Conservation (phyloP, 2,329 filamentous ascomycete genomes). For the Curvularia verruculosa region DNA sequence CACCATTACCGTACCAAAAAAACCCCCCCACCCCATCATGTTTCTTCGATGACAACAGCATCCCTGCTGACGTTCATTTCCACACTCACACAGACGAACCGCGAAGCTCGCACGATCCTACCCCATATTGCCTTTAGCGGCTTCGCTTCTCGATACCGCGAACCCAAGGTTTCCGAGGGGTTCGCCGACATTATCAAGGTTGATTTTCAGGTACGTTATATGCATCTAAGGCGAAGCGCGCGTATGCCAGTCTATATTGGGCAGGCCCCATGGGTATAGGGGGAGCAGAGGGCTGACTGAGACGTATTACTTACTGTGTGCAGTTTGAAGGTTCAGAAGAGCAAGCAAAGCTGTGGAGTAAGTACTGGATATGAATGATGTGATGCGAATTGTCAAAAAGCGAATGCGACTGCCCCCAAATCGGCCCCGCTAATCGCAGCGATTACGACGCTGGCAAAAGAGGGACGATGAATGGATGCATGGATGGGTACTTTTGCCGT, state of each 20-base stretch:
- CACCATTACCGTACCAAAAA: background rate
- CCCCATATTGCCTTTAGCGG: constrained; percentile 81
- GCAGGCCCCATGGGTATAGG: background rate
- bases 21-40: background rate
- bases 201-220: constrained; percentile 67
- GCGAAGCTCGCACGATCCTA: constrained; percentile 75
- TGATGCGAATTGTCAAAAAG: constrained; percentile 1
- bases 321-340: constrained; percentile 71
- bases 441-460: constrained; percentile 22
- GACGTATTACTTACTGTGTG: background rate
- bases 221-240: constrained; percentile 6
- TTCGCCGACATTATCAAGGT: constrained; percentile 80
- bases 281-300: constrained; percentile 29
- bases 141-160: constrained; percentile 74
- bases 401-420: constrained; percentile 7
- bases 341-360: constrained; percentile 73
- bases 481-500: background rate
- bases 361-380: constrained; percentile 73
- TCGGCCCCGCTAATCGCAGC: constrained; percentile 5
- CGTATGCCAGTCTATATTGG: constrained; percentile 3
- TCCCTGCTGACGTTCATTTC: constrained; percentile 24
- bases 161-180: constrained; percentile 76
- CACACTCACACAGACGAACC: constrained; percentile 69
- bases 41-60: constrained; percentile 9
- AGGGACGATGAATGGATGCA: background rate